These are phyloP conservation scores for Nymphaea colorata DNA, from an alignment of 164 flowering plant genomes.

Conservation along the genomic window DNA sequence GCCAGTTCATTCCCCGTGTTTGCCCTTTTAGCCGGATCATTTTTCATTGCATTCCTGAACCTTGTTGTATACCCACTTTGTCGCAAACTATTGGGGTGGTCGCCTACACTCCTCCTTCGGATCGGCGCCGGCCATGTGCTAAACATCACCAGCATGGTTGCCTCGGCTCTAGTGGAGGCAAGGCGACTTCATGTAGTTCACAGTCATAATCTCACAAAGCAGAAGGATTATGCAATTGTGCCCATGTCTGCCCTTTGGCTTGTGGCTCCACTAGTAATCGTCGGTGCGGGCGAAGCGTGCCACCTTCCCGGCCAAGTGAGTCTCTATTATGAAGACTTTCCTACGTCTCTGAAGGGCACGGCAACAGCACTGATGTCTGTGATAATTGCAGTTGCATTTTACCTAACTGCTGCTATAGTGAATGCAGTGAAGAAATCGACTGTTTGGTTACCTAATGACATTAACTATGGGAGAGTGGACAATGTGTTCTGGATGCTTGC, in stretches of 20 bases:
- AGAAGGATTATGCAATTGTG: neutral
- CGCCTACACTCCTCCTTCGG: constrained; percentile 8
- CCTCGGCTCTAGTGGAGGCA: constrained; percentile 9
- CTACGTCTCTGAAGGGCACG: constrained; percentile 17
- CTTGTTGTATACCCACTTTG: neutral
- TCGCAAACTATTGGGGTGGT: constrained; percentile 8
- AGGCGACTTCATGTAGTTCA: constrained; percentile 27
- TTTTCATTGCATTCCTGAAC: constrained; percentile 35
- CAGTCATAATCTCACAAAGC: constrained; percentile 17
- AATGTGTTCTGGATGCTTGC: constrained; percentile 31
- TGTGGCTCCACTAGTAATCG: constrained; percentile 20
- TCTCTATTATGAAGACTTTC: constrained; percentile 40
- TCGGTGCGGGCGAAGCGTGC: constrained; percentile 41
- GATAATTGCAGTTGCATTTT: constrained; percentile 20
- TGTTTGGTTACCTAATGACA: constrained; percentile 30
- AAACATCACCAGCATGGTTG: constrained; percentile 8
- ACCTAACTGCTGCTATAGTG: constrained; percentile 18
- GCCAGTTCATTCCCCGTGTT: constrained; percentile 38
- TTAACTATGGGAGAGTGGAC: constrained; percentile 30
- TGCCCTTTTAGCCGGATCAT: constrained; percentile 24
- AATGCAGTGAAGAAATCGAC: constrained; percentile 16
- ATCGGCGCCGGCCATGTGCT: constrained; percentile 14
- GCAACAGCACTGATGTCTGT: constrained; percentile 24
- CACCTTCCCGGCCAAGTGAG: constrained; percentile 38
- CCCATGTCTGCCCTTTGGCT: constrained; percentile 48